Evolutionary conservation across 441 rosid species (phyloP), one percentile per base, ranked within the genome.

Genomic region (Bruguiera hainesii): DNA sequence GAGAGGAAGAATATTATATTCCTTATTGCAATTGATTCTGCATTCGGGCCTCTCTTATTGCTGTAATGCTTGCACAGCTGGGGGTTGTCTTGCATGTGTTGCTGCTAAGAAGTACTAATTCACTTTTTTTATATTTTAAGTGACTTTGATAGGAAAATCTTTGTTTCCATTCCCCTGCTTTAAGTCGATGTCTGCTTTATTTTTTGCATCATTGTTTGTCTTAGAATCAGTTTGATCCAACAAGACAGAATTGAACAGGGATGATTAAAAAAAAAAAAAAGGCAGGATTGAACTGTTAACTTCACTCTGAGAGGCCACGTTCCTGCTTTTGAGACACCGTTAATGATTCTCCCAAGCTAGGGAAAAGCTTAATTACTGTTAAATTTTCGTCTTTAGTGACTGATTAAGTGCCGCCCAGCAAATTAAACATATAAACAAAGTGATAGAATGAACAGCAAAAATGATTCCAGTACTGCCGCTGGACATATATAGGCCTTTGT

Each of bases 401-500:
- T 77, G 65, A 59, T 50, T 67, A 58, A 65, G 73, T 72, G 69
- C 57, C 63, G 21, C 49, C 64, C 74, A 77, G 70, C 75, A 50
- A 59, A 52, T 23, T 26, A 70, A 70, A 72, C 65, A 68, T 46
- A 16, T 3, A 21, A 52, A 51, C 56, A 28, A 37, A 51, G 73
- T 59, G 76, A 61, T 60, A 57, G 64, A 67, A 69, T 63, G 59
- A 73, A 71, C 50, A 67, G 21, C 61, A 74, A 28, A 61, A 23
- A 53, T 42, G 48, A 42, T 42, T 42, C 16, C 48, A 13, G 16
- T 37, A 2, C 15, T 37, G 46, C 13, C 10, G 15, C 15, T 10
- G 48, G 48, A 42, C 48, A 42, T 42, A 9, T 18, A 42, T 13
- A 11, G 48, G 18, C 48, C 48, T 39, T 6, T 21, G 55, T 52